These are phyloP conservation scores for Gnetum montanum DNA, from an alignment of 75 land plant genomes.

Conservation along the genomic window DNA sequence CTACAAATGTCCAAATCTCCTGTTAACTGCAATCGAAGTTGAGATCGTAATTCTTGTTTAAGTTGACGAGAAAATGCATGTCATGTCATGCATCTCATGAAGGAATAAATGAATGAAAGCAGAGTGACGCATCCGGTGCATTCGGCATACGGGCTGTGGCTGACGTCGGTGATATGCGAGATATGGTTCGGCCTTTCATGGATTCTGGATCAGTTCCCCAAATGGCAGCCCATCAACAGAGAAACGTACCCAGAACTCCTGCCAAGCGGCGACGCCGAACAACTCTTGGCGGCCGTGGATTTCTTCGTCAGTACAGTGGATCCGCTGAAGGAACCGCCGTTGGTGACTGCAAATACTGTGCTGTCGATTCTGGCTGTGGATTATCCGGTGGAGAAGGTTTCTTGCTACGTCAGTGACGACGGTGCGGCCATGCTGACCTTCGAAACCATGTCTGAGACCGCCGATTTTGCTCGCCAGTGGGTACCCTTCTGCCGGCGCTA, in stretches of 20 bases:
- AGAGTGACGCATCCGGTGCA: slow-evolving; percentile 78
- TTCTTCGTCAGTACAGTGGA: slow-evolving; percentile 66
- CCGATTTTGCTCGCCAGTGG: slow-evolving; percentile 66
- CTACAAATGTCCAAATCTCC: no score
- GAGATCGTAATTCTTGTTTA: no score
- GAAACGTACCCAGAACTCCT: slow-evolving; percentile 76
- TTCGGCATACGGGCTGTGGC: slow-evolving; percentile 76
- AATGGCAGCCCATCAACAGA: slow-evolving; percentile 78
- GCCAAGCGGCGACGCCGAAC: slow-evolving; percentile 50
- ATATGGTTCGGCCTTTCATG: slow-evolving; percentile 97
- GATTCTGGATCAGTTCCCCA: slow-evolving; percentile 98
- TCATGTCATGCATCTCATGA: no score
- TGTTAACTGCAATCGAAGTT: no score
- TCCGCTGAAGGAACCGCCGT: slow-evolving; percentile 63
- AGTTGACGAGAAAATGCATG: no score
- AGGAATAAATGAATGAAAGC: no score
- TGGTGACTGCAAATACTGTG: slow-evolving; percentile 54
- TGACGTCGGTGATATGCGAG: slow-evolving; percentile 89
- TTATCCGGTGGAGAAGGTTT: slow-evolving; percentile 67
- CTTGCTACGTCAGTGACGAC: slow-evolving; percentile 72
- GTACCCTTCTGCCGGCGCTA: slow-evolving; percentile 65
- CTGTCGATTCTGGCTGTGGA: slow-evolving; percentile 57
- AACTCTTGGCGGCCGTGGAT: slow-evolving; percentile 38
- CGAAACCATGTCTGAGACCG: slow-evolving; percentile 49
- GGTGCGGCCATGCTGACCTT: slow-evolving; percentile 68